Evolutionary conservation across 1,139 yeast genomes (phyloP).

Genomic region (Lodderomyces jiufengensis): DNA sequence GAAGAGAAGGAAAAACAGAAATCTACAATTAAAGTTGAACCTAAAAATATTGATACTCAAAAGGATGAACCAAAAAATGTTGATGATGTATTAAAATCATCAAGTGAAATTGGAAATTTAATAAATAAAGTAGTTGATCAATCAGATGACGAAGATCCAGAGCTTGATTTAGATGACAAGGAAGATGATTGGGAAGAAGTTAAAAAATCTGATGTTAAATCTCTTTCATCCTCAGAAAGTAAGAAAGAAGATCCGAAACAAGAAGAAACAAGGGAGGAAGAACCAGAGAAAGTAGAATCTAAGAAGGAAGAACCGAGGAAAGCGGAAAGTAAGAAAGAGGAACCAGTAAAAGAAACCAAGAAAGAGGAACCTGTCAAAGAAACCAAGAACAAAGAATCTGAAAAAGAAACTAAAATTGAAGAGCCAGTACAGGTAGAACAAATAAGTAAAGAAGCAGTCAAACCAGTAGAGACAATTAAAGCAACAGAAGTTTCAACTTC

Average conservation of each 20-base stretch:
- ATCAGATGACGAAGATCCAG: constrained; percentile 40
- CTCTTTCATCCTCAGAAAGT: constrained; percentile 10
- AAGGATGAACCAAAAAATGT: constrained; percentile 22
- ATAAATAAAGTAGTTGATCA: constrained; percentile 38
- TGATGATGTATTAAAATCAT: constrained; percentile 40
- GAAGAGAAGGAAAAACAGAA: constrained; percentile 9
- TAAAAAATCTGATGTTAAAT: constrained; percentile 25
- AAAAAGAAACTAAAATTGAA: constrained; percentile 7
- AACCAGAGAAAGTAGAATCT: constrained; percentile 9
- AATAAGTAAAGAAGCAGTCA: too few relatives aligned
- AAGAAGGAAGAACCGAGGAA: constrained; percentile 4
- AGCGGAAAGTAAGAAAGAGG: constrained; percentile 1
- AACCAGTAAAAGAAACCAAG: neutral
- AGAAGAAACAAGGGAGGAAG: constrained; percentile 4
- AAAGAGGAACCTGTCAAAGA: neutral
- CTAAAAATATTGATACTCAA: constrained; percentile 4
- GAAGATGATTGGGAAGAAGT: constrained; percentile 47
- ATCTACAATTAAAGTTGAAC: too few relatives aligned
- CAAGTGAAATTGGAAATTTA: constrained; percentile 35
- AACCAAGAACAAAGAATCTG: too few relatives aligned
- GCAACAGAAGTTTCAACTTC: too few relatives aligned
- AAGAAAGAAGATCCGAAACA: constrained; percentile 12
- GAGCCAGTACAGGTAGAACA: neutral
- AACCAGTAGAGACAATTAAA: neutral
- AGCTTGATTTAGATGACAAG: constrained; percentile 39